Evolutionary conservation across 495 filamentous ascomycete species (phyloP), one percentile per base, ranked within the genome.

Genomic region (Paragyromitra xinjiangensis): DNA sequence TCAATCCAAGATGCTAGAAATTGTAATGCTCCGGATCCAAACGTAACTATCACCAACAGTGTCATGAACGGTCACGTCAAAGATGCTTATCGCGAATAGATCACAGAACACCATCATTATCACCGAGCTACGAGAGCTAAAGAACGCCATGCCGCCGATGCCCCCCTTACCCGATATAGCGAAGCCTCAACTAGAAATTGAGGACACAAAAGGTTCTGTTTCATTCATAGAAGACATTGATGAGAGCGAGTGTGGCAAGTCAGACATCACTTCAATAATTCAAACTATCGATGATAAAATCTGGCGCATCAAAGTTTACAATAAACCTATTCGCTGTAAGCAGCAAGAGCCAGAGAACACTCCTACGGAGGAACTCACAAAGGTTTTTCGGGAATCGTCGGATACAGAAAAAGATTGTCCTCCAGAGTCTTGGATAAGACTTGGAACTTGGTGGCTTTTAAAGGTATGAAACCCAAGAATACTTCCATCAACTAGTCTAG

Each of bases 371-470:
- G 69, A 64, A 12, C 40, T 71, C 3, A n/a, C 26, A 1, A 53
- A 44, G 16, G 8, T 11, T 19, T 71, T 71, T 6, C 19, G 42
- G 26, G 29, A 44, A n/a, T 64, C 58, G 8, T 44, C 22, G 11
- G 42, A 61, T 12, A 70, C 29, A 40, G 12, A 53, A 6, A 44
- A 71, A 16, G 44, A 51, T 7, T 37, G 22, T 8, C 26, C 40
- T 16, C 22, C 45, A 11, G 56, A 58, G 22, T 42, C 22, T 29
- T 85, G 84, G 85, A 76, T 86, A 42, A 80, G 83, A 37, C 69
- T 85, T 22, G 85, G 84, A 11, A 85, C 83, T 58, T 86, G 85
- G 85, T 86, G 85, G 85, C 69, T 86, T 59, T 71, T 86, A n/a
- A 86, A 86, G 81, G 85, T 84, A 72, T 34, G 53, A 6, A 81